These are phyloP conservation scores for Alternaria atra DNA, from an alignment of 2,329 filamentous ascomycete species.

Conservation along the genomic window DNA sequence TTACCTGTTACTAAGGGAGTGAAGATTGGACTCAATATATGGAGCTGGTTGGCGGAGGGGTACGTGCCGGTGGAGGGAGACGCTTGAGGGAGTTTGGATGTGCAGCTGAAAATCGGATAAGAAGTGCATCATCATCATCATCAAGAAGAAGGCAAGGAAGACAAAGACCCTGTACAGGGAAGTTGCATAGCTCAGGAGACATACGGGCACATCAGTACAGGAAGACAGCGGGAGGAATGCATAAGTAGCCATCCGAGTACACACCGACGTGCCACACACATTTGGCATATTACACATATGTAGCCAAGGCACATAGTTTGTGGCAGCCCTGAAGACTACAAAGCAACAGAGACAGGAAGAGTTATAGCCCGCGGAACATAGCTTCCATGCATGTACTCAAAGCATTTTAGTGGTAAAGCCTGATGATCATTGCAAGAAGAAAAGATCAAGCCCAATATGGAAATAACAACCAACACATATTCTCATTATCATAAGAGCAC, in stretches of 20 bases:
- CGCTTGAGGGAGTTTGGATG: neutral
- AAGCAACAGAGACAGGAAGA: too few species aligned
- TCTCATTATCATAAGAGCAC: neutral
- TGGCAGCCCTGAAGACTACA: neutral
- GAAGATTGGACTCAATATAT: conserved; percentile 71
- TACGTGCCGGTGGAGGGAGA: conserved; percentile 27
- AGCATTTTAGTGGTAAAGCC: too few species aligned
- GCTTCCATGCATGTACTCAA: too few species aligned
- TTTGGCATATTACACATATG: too few species aligned
- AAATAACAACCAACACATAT: neutral
- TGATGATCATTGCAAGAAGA: neutral
- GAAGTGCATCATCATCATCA: neutral
- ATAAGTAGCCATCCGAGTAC: neutral
- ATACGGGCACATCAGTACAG: too few species aligned
- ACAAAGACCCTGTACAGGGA: neutral
- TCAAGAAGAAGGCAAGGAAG: neutral
- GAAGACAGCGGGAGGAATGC: neutral
- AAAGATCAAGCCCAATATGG: neutral
- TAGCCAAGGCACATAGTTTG: neutral
- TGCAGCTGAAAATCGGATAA: neutral
- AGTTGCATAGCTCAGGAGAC: neutral
- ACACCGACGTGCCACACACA: too few species aligned
- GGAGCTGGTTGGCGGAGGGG: conserved; percentile 66
- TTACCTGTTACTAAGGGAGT: conserved; percentile 64
- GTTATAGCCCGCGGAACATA: too few species aligned